phyloP scores from a whole-genome alignment of 2,329 filamentous ascomycete species.

The Immersiporthe knoxdaviesiana region DNA sequence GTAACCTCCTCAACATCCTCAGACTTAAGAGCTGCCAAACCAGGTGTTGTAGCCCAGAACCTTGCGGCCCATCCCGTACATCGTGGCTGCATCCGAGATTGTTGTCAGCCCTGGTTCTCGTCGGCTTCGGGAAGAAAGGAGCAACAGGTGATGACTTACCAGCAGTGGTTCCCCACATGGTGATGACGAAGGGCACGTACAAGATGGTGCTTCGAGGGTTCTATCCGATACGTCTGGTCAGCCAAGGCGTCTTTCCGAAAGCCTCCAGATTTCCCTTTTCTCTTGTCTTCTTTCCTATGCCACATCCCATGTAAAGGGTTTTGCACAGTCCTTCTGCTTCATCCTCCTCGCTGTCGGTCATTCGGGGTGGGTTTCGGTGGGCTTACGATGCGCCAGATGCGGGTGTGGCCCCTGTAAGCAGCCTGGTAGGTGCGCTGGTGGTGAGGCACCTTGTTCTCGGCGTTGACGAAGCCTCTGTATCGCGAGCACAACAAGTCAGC shows the following conservation, averaged over 20 bases:
- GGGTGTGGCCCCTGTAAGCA: slow-evolving; percentile 68
- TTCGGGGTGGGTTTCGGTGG: slow-evolving; percentile 2
- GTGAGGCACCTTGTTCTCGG: slow-evolving; percentile 75
- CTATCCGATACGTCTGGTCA: slow-evolving; percentile 46
- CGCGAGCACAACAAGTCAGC: slow-evolving; percentile 35
- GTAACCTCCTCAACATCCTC: background rate
- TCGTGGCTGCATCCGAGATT: slow-evolving; percentile 45
- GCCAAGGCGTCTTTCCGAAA: slow-evolving; percentile 1
- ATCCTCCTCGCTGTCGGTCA: slow-evolving; percentile 2
- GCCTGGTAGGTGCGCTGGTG: slow-evolving; percentile 77
- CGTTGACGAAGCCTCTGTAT: slow-evolving; percentile 61
- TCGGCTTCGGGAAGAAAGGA: background rate
- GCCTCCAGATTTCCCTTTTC: background rate
- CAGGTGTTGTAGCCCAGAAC: slow-evolving; percentile 79
- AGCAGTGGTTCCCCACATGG: slow-evolving; percentile 65
- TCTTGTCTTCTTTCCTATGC: slow-evolving; percentile 13
- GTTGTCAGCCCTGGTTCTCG: slow-evolving; percentile 31
- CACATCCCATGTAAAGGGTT: background rate
- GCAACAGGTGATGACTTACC: slow-evolving; percentile 51
- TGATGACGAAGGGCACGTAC: slow-evolving; percentile 69
- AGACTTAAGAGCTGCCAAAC: slow-evolving; percentile 60
- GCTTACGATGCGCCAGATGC: slow-evolving; percentile 80
- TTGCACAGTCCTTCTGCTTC: background rate
- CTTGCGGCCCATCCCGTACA: slow-evolving; percentile 77
- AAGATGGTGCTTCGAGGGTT: slow-evolving; percentile 66